Evolutionary conservation across 192 early-diverging fungal species (phyloP).

Genomic region (Paraglomus brasilianum): DNA sequence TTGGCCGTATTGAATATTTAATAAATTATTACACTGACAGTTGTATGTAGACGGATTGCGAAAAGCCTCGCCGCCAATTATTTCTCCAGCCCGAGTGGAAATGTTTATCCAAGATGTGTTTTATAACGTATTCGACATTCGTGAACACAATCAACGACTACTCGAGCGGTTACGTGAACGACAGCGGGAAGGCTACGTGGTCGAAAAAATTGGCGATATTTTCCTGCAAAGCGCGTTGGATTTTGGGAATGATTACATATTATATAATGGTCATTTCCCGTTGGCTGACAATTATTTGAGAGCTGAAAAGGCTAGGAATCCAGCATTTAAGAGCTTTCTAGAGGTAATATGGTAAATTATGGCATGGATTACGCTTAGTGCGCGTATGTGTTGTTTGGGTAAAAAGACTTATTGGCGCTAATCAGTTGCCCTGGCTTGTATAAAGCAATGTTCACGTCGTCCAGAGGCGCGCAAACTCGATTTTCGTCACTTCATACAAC

Average conservation of each 20-base stretch:
- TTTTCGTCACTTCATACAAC: constrained; percentile 39
- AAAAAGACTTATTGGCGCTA: too few species aligned
- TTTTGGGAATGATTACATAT: constrained; percentile 67
- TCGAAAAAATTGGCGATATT: constrained; percentile 82
- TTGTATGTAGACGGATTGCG: constrained; percentile 25
- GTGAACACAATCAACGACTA: constrained; percentile 55
- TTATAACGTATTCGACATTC: constrained; percentile 66
- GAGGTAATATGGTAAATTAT: constrained; percentile 50
- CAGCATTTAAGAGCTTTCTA: constrained; percentile 69
- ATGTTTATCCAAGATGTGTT: constrained; percentile 70
- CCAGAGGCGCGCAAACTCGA: constrained; percentile 38
- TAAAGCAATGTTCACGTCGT: constrained; percentile 35
- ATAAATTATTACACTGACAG: constrained; percentile 33
- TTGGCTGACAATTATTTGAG: constrained; percentile 72
- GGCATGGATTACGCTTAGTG: too few species aligned
- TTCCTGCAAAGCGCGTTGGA: constrained; percentile 61
- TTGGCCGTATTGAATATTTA: background rate
- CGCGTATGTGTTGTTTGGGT: too few species aligned
- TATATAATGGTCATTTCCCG: constrained; percentile 79
- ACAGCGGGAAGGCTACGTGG: constrained; percentile 66
- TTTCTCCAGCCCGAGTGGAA: constrained; percentile 32
- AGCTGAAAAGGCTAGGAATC: constrained; percentile 64
- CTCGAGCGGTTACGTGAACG: constrained; percentile 54
- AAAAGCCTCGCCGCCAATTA: constrained; percentile 25
- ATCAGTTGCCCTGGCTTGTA: constrained; percentile 49